Conservation (phyloP, 2,329 filamentous ascomycete species). For the Aureobasidium sp. region DNA sequence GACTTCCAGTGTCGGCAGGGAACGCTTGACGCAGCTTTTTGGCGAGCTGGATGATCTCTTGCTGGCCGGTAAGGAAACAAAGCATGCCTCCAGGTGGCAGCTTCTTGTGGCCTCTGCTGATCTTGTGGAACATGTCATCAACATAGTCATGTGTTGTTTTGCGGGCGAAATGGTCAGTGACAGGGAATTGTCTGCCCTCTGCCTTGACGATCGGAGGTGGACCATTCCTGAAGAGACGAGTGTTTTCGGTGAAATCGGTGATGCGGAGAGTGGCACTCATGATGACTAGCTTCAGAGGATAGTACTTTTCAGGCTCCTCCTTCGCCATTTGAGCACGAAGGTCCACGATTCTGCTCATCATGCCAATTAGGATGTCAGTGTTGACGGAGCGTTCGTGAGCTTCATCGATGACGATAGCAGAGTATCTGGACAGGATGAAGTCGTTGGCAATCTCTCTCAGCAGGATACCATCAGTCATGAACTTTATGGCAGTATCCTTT, state of each 20-base stretch:
- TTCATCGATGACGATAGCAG: constrained; percentile 89
- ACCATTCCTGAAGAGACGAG: constrained; percentile 62
- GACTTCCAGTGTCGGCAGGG: constrained; percentile 42
- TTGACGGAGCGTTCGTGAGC: constrained; percentile 96
- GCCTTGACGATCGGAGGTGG: constrained; percentile 81
- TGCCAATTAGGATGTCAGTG: constrained; percentile 95
- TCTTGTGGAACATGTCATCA: constrained; percentile 81
- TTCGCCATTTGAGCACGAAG: constrained; percentile 67
- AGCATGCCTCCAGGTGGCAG: constrained; percentile 85
- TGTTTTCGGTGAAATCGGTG: constrained; percentile 82
- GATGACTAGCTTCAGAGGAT: constrained; percentile 85
- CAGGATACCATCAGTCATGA: constrained; percentile 97
- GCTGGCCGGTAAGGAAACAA: constrained; percentile 89
- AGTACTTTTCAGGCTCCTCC: constrained; percentile 60
- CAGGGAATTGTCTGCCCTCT: constrained; percentile 85
- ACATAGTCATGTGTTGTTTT: constrained; percentile 81
- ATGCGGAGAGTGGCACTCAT: constrained; percentile 96
- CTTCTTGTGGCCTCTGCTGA: constrained; percentile 80
- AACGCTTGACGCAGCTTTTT: constrained; percentile 68
- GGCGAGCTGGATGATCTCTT: constrained; percentile 79
- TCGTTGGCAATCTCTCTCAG: constrained; percentile 87
- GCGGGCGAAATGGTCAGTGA: constrained; percentile 82
- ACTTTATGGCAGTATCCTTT: constrained; percentile 83
- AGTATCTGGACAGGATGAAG: constrained; percentile 82
- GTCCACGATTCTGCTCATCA: constrained; percentile 88